phyloP scores from a whole-genome alignment of 2,329 filamentous ascomycete genomes.

The Trichoderma citrinoviride region DNA sequence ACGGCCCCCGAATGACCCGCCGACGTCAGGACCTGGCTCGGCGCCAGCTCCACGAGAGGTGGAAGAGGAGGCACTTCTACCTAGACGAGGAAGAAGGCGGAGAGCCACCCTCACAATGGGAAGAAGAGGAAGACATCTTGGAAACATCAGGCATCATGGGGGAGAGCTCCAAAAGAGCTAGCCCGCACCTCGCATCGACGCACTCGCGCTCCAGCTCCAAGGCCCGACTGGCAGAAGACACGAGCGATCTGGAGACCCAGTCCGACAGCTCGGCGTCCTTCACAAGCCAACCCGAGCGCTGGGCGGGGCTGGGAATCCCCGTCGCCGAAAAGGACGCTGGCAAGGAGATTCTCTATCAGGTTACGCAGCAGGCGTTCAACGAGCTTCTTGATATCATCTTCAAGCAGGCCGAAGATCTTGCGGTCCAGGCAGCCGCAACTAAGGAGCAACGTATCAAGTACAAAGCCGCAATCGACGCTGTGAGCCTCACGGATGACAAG shows the following conservation, averaged over 20 bases:
- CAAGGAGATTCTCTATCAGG: slow-evolving; percentile 85
- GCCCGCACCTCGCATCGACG: slow-evolving; percentile 31
- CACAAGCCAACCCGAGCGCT: slow-evolving; percentile 67
- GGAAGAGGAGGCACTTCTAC: slow-evolving; percentile 76
- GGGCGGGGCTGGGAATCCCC: slow-evolving; percentile 75
- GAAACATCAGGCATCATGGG: slow-evolving; percentile 33
- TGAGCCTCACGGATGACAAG: slow-evolving; percentile 36
- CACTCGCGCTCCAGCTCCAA: slow-evolving; percentile 71
- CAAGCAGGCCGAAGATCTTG: slow-evolving; percentile 72
- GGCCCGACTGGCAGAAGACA: slow-evolving; percentile 71
- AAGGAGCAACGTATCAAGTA: slow-evolving; percentile 59
- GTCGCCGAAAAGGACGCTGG: slow-evolving; percentile 79
- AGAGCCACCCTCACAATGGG: slow-evolving; percentile 61
- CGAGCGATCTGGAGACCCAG: slow-evolving; percentile 65
- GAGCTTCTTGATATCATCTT: slow-evolving; percentile 88
- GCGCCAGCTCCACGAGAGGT: slow-evolving; percentile 63
- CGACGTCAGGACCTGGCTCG: slow-evolving; percentile 46
- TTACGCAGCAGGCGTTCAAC: slow-evolving; percentile 87
- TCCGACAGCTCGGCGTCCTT: slow-evolving; percentile 74
- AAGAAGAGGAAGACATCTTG: slow-evolving; percentile 57
- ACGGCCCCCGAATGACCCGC: slow-evolving; percentile 40
- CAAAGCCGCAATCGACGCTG: slow-evolving; percentile 46
- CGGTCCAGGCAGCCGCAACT: slow-evolving; percentile 65
- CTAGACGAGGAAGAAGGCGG: slow-evolving; percentile 81
- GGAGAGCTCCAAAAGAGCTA: slow-evolving; percentile 46